These are phyloP conservation scores for Ustilago tritici DNA, from an alignment of 1,284 basidiomycete genomes.

Conservation along the genomic window DNA sequence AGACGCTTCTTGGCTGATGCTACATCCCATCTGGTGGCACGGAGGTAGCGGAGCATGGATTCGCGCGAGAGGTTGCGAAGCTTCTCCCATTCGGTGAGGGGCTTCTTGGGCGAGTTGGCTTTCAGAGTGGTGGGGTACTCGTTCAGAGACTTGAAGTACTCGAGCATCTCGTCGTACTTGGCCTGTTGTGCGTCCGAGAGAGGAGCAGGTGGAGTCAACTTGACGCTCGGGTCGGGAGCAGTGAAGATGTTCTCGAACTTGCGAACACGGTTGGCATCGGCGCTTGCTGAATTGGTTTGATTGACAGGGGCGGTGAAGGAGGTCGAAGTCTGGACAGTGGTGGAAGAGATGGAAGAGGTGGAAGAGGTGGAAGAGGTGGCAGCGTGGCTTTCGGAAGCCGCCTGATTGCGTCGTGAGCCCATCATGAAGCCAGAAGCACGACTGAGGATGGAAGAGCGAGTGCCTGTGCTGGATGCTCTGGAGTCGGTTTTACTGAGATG, in stretches of 20 bases:
- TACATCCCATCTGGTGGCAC: constrained; percentile 71
- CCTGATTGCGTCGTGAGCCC: constrained; percentile 33
- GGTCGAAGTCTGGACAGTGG: constrained; percentile 2
- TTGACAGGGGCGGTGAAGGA: not conserved
- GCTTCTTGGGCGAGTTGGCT: constrained; percentile 28
- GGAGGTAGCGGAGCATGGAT: constrained; percentile 68
- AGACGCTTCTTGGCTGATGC: constrained; percentile 66
- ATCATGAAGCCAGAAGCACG: constrained; percentile 46
- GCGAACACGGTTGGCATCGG: constrained; percentile 18
- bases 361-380: constrained; percentile 11
- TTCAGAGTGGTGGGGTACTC: constrained; percentile 55
- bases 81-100: constrained; percentile 67
- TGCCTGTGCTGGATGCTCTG: constrained; percentile 40
- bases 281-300: not conserved
- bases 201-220: constrained; percentile 37
- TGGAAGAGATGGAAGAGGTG: constrained; percentile 14
- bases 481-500: constrained; percentile 35
- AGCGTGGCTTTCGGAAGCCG: constrained; percentile 28
- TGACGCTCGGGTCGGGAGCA: constrained; percentile 51
- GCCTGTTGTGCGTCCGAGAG: constrained; percentile 53
- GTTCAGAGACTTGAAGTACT: constrained; percentile 47
- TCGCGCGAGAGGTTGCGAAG: constrained; percentile 65
- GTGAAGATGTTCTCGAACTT: constrained; percentile 57
- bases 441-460: constrained; percentile 40
- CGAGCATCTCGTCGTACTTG: constrained; percentile 57